A percentile compares a stretch with the other conserved stretches of the same genome.
phyloP scores from a whole-genome alignment of 2,329 filamentous ascomycete genomes.

The Pezizomycotina sp. region DNA sequence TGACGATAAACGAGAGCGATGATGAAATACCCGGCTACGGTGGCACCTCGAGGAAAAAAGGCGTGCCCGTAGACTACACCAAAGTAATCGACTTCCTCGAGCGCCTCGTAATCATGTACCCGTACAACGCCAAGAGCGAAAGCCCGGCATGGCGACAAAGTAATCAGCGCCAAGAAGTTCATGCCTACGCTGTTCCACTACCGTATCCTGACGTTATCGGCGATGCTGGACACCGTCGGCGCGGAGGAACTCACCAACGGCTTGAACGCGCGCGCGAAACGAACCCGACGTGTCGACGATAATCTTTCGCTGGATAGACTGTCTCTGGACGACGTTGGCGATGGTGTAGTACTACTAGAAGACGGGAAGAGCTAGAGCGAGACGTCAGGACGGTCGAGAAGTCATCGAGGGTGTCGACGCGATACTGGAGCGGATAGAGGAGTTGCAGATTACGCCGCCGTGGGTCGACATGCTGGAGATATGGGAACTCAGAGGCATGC shows the following conservation, averaged over 20 bases:
- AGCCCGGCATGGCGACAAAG: slow-evolving; percentile 11
- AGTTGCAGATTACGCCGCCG: slow-evolving; percentile 22
- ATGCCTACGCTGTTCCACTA: slow-evolving; percentile 18
- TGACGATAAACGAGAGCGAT: neutral
- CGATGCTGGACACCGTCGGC: slow-evolving; percentile 7
- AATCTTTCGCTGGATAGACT: neutral
- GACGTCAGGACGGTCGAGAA: no score
- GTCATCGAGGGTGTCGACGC: slow-evolving; percentile 14
- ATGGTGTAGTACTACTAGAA: neutral
- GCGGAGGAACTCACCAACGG: slow-evolving; percentile 1
- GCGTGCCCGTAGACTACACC: slow-evolving; percentile 3
- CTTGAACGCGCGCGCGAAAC: neutral
- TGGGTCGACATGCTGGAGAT: slow-evolving; percentile 21
- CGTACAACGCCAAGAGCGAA: slow-evolving; percentile 18
- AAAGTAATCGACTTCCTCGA: slow-evolving; percentile 23
- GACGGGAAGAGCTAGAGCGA: neutral
- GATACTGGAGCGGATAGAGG: slow-evolving; percentile 20
- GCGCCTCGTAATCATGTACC: slow-evolving; percentile 22
- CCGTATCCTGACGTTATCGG: slow-evolving; percentile 13
- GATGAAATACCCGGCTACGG: no score
- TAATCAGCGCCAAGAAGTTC: slow-evolving; percentile 16
- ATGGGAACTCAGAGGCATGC: slow-evolving; percentile 22
- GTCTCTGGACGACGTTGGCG: no score
- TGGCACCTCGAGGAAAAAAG: no score
- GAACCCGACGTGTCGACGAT: neutral